A percentile compares a stretch with the other conserved stretches of the same genome.
Evolutionary conservation across 176 grass and related monocot species (phyloP).

Genomic region (Paspalum notatum): DNA sequence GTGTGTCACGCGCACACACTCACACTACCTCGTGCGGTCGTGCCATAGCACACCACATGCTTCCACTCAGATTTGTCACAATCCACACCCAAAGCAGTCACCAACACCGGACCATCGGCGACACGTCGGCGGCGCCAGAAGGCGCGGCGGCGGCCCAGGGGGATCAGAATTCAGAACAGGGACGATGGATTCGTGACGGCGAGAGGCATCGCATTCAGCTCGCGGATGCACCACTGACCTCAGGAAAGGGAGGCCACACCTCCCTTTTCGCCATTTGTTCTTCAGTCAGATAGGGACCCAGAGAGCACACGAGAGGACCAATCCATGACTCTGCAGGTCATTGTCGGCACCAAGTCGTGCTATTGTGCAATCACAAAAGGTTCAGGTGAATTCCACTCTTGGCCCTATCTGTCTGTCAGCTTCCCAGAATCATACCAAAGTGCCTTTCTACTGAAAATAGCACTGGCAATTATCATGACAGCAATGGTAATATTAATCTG

Average conservation of each 20-base stretch:
- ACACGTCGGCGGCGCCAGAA: constrained; percentile 30
- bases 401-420: constrained; percentile 16
- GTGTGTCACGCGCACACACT: not conserved
- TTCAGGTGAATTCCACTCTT: constrained; percentile 33
- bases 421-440: constrained; percentile 29
- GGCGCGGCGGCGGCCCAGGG: not conserved
- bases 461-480: not conserved
- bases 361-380: constrained; percentile 19
- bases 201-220: constrained; percentile 43
- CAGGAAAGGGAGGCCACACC: constrained; percentile 10
- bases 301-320: constrained; percentile 37
- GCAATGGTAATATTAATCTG: not conserved
- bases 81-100: constrained; percentile 3
- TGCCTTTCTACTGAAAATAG: constrained; percentile 21
- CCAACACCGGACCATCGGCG: not conserved
- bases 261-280: constrained; percentile 24
- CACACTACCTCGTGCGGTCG: too few relatives aligned
- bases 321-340: constrained; percentile 34
- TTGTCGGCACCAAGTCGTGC: constrained; percentile 29
- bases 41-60: constrained; percentile 37
- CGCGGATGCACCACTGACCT: constrained; percentile 29
- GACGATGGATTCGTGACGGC: constrained; percentile 36
- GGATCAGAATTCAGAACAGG: constrained; percentile 6
- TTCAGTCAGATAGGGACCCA: constrained; percentile 45
- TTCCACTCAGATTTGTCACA: constrained; percentile 45